Base-by-base conservation (phyloP, 257 asterid genomes). In the Catharanthus roseus region DNA sequence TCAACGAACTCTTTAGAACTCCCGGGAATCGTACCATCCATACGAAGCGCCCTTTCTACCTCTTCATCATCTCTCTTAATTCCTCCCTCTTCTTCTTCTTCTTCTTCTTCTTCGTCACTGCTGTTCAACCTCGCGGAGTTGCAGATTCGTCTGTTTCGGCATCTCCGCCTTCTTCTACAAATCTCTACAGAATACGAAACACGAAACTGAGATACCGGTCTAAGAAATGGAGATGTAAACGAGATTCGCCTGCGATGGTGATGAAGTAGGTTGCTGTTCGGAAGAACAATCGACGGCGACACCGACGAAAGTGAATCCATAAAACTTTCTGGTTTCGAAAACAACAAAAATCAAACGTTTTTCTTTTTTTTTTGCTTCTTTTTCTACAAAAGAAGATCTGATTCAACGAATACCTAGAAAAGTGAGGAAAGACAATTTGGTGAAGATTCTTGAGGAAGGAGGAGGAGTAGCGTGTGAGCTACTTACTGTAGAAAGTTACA, bases 21-120 rank as follows among this genome's bases (percentile, higher is more conserved):
- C 71, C 87, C 85, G 24, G 97, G 93, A 63, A 93, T 93, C 49
- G 90, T 55, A 18, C 96, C 98, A 80, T 93, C 97, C 98, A 93
- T 81, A 79, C 83, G 89, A 79, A 90, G 73, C 47, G 98, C 97
- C 60, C 86, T 79, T 78, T 93, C 98, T 75, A 93, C 72, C 64
- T 90, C 95, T 74, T 93, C 96, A 64, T 90, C 92, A 73, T 88
- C 79, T 78, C 82, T 79, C 50, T 39, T n/a, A n/a, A n/a, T 81
- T 55, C 79, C 91, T 24, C 66, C 83, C 24, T 75, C 85, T 8
- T 44, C 77, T 12, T 66, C 74, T 34, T 76, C 82, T 55, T 81
- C 91, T 24, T 69, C 83, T 29, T 75, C 85, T 8, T 44, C 77
- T 12, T 66, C 71, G 23, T 69, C 81, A 61, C 82, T 79, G 60